Base-by-base conservation (phyloP, 371 early-diverging fungal species). In the Zychaea mexicana region DNA sequence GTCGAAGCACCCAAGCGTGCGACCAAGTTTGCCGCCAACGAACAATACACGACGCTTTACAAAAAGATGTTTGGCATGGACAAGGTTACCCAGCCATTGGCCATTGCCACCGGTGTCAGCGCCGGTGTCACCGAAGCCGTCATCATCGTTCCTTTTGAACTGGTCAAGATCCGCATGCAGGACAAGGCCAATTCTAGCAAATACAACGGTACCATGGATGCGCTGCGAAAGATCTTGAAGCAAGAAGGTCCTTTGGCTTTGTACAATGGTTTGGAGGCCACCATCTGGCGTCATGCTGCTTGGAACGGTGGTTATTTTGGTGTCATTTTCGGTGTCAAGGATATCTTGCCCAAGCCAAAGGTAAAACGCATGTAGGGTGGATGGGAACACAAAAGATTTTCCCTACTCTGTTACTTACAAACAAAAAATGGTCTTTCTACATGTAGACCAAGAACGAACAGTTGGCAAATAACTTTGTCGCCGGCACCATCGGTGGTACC, bases 1-100 rank as follows among this genome's bases (percentile, higher is more conserved):
- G 96, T 98, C 2, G 98, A 98, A 82, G 98, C 98, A 49, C 98
- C 98, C 19, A 98, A 98, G 84, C 90, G 98, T 59, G 96, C 97
- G 13, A 96, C 93, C 77, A 98, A 98, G 76, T 97, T 98, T 83
- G 92, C 95, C 15, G 90, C 96, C 45, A 97, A 97, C 71, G 97
- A 94, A 74, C 92, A 93, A 77, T 94, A 93, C 68, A 87, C 88
- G 5, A 73, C 78, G 19, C 71, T 92, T 65, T 93, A 86, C 74
- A 88, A 81, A 73, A 85, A 83, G 62, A 28, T 88, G 56, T 86
- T 94, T 77, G 86, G 87, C n/a, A 60, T 81, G 52, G 86, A 88
- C 31, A 85, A 90, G 73, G 82, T 92, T 62, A 89, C 85, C 53
- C 94, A 92, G 71, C 71, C 78, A 22, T 78, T 96, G 45, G 85